Conservation (phyloP, 768 basidiomycete genomes). For the Pulveroboletus sp. region DNA sequence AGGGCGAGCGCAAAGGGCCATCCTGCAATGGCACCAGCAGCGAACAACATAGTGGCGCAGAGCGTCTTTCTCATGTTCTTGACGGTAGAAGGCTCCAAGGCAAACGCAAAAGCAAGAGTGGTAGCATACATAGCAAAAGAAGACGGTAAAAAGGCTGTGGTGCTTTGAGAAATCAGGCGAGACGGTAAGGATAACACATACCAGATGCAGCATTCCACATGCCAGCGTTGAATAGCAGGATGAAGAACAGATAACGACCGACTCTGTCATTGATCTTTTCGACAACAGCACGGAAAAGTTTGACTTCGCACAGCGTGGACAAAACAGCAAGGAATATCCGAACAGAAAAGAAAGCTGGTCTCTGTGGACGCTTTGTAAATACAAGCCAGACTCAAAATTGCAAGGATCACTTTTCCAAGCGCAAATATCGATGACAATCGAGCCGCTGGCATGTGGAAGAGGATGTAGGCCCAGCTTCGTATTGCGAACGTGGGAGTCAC, state of each 20-base stretch:
- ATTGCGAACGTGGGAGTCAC: conserved; percentile 87
- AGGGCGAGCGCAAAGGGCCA: conserved; percentile 96
- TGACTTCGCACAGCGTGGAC: conserved; percentile 73
- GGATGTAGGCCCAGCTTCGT: conserved; percentile 90
- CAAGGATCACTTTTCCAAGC: conserved; percentile 63
- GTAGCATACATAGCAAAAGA: conserved; percentile 92
- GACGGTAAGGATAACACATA: conserved; percentile 26
- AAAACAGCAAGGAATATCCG: conserved; percentile 74
- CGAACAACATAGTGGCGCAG: conserved; percentile 66
- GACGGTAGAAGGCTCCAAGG: conserved; percentile 53
- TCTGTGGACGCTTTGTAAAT: conserved; percentile 43
- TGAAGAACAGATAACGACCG: conserved; percentile 91
- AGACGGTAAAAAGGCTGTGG: conserved; percentile 85
- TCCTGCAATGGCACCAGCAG: conserved; percentile 81
- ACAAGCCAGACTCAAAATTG: not conserved
- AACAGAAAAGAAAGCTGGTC: conserved; percentile 84
- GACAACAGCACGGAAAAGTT: conserved; percentile 75
- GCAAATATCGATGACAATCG: conserved; percentile 55
- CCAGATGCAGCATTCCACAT: conserved; percentile 93
- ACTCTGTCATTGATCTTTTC: conserved; percentile 84
- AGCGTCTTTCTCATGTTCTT: conserved; percentile 54
- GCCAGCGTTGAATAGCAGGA: conserved; percentile 79
- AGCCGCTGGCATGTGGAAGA: conserved; percentile 71
- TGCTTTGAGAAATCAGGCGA: conserved; percentile 11
- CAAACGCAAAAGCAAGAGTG: conserved; percentile 72